Evolutionary conservation across 345 rosid genomes (phyloP), one percentile per base, ranked within the genome.

Genomic region (Hibiscus syriacus): DNA sequence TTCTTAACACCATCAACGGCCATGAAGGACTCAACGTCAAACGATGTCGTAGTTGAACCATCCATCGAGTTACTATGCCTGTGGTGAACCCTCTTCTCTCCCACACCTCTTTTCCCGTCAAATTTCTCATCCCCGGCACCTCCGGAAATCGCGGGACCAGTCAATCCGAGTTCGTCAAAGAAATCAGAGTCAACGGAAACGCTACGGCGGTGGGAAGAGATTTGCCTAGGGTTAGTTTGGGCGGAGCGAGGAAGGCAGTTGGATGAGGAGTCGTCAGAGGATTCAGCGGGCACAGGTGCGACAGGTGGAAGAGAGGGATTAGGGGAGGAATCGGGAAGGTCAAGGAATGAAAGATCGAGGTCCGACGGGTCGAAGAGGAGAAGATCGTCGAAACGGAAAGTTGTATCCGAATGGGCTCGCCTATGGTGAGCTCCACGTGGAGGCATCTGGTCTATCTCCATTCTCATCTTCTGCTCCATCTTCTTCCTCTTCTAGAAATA

Each of bases 11-110:
- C 85, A 66, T 89, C 96, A 30, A 70, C 73, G 66, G 65, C 77
- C 67, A 82, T 59, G 63, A 82, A 9, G 43, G 88, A 90, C 0
- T 90, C 96, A 2, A 74, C 29, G 2, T 90, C 91, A 69, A 87
- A 81, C 70, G 84, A 91, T 13, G 73, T 57, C 17, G 85, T 64
- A 34, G 74, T 79, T 0, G 86, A 81, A 54, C 97, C 97, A 54
- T 92, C 97, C 96, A 88, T 83, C 1, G 98, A 92, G 71, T 74
- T 83, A 72, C 97, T 87, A 72, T 87, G 93, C 74, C 96, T 77
- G 23, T 85, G 92, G 59, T 74, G 69, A 64, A 60, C 55, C 55
- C 74, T 80, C 82, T 78, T 85, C 73, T 79, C 92, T 20, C 80
- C 84, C 26, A 27, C 64, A n/a, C 46, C 79, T 22, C 26, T 61